Evolutionary conservation across 352 stramenopile genomes (phyloP).

Genomic region (Phytophthora macrochlamydospora): DNA sequence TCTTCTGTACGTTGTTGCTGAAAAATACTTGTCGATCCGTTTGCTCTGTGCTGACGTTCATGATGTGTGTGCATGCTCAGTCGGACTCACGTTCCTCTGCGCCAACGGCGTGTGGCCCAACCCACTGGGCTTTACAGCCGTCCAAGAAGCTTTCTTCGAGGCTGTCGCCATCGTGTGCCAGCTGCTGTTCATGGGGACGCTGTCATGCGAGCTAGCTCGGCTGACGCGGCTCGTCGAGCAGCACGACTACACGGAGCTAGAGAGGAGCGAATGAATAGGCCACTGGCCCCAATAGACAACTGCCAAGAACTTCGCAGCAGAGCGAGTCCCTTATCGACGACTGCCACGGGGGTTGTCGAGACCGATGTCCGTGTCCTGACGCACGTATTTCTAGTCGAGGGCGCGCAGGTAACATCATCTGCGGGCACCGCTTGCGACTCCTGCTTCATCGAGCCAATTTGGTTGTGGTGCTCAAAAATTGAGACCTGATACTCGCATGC

Average conservation of each 20-base stretch:
- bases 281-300: too few relatives aligned
- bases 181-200: slow-evolving; percentile 88
- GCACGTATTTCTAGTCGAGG: too few relatives aligned
- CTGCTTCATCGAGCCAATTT: too few relatives aligned
- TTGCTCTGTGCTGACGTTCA: slow-evolving; percentile 4
- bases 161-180: slow-evolving; percentile 86
- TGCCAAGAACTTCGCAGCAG: too few relatives aligned
- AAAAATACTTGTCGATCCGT: background rate
- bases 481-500: too few relatives aligned
- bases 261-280: slow-evolving; percentile 47
- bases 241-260: slow-evolving; percentile 64
- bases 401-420: too few relatives aligned
- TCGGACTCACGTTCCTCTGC: slow-evolving; percentile 80
- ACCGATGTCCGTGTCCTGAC: too few relatives aligned
- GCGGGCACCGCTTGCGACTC: too few relatives aligned
- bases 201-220: slow-evolving; percentile 72
- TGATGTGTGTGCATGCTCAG: slow-evolving; percentile 31
- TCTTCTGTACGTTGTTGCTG: slow-evolving; percentile 56
- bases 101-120: slow-evolving; percentile 84
- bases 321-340: too few relatives aligned
- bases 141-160: slow-evolving; percentile 86
- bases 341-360: too few relatives aligned
- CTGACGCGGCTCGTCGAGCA: slow-evolving; percentile 66
- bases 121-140: slow-evolving; percentile 76
- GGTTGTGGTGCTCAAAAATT: too few relatives aligned